A percentile compares a stretch with the other conserved stretches of the same genome.
Conservation (phyloP, 2,329 filamentous ascomycete genomes). For the Hypoxylon sp. region DNA sequence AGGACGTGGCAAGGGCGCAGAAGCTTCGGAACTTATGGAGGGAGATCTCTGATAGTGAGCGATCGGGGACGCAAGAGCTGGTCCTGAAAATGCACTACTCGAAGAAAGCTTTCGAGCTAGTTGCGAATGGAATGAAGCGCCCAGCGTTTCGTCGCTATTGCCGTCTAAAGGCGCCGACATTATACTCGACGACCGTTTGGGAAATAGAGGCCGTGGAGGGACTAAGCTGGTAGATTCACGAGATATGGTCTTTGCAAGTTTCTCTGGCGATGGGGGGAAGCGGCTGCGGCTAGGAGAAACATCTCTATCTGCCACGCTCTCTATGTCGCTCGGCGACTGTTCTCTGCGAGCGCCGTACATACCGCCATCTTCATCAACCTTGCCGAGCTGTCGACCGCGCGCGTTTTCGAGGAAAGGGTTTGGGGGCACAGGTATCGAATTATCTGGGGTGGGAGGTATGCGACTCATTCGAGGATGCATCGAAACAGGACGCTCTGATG, state of each 20-base stretch:
- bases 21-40: slow-evolving; percentile 85
- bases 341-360: slow-evolving; percentile 68
- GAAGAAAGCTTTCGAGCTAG: slow-evolving; percentile 83
- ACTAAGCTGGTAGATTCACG: slow-evolving; percentile 65
- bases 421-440: slow-evolving; percentile 59
- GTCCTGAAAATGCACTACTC: slow-evolving; percentile 63
- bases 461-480: slow-evolving; percentile 81
- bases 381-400: slow-evolving; percentile 56
- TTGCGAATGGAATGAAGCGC: slow-evolving; percentile 69
- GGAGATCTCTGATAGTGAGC: slow-evolving; percentile 79
- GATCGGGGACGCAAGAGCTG: slow-evolving; percentile 66
- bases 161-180: slow-evolving; percentile 73
- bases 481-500: slow-evolving; percentile 72
- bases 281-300: slow-evolving; percentile 52
- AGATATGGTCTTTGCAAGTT: slow-evolving; percentile 56
- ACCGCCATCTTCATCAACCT: slow-evolving; percentile 55
- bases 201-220: slow-evolving; percentile 63
- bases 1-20: slow-evolving; percentile 74
- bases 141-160: slow-evolving; percentile 77
- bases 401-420: slow-evolving; percentile 55
- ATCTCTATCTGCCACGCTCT: slow-evolving; percentile 49
- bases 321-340: slow-evolving; percentile 67
- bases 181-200: slow-evolving; percentile 68
- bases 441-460: slow-evolving; percentile 64
- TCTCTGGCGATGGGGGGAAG: slow-evolving; percentile 59